A percentile compares a stretch with the other conserved stretches of the same genome.
phyloP scores from a whole-genome alignment of 805 yeast species.

The Sungouiozyma ichnusensis region DNA sequence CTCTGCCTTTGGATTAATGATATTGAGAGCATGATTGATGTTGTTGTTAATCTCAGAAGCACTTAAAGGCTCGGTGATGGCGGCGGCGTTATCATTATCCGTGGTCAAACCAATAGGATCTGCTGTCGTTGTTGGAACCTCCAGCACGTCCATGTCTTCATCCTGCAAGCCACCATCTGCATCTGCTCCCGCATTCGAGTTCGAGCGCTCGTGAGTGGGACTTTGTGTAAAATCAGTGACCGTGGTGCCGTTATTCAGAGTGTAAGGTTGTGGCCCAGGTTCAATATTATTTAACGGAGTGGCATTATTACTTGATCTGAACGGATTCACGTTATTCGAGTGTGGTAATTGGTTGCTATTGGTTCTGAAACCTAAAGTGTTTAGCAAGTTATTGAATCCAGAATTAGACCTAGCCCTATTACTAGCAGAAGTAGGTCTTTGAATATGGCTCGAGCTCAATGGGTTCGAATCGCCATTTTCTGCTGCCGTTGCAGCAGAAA shows the following conservation, averaged over 20 bases:
- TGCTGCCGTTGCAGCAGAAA: not conserved
- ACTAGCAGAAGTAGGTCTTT: not conserved
- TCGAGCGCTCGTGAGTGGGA: not conserved
- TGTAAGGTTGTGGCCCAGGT: constrained; percentile 3
- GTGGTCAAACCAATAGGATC: no score
- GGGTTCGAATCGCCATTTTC: not conserved
- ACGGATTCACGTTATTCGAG: not conserved
- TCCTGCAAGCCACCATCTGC: not conserved
- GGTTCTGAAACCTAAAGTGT: constrained; percentile 22
- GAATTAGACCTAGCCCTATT: constrained; percentile 14
- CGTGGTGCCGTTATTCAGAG: constrained; percentile 1
- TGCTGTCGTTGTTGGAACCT: not conserved
- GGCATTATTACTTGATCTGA: constrained; percentile 1
- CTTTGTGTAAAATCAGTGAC: not conserved
- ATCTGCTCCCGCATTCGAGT: not conserved
- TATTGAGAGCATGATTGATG: constrained; percentile 1
- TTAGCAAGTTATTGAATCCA: constrained; percentile 19
- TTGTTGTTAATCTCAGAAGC: constrained; percentile 1
- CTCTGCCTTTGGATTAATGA: not conserved
- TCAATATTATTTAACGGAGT: constrained; percentile 2
- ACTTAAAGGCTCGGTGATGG: constrained; percentile 1
- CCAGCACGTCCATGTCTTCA: not conserved
- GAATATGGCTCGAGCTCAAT: not conserved
- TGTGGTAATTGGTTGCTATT: not conserved
- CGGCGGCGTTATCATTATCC: constrained; percentile 3